Base-by-base conservation (phyloP, 2,329 filamentous ascomycete genomes). In the Fusarium coicis region DNA sequence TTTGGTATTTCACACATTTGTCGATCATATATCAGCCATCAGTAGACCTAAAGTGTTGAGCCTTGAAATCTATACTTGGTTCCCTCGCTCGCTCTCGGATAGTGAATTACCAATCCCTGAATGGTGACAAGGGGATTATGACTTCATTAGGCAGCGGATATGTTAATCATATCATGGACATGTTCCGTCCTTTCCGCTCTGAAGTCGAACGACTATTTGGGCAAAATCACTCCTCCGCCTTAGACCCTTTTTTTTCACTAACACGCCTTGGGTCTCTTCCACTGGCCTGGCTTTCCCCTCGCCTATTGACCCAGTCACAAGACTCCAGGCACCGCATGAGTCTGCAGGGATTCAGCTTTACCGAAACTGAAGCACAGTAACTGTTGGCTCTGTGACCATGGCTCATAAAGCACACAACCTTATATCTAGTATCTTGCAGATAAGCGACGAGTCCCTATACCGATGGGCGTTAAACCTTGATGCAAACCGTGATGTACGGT, bases 391-490 rank as follows among this genome's bases (percentile, higher is more conserved):
- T n/a, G n/a, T 47, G 5, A 10, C 21, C 14, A 10, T 37, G 32
- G 15, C 30, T 7, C 39, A 26, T 30, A 26, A 37, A 40, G 28
- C 30, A 21, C 21, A 30, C 18, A 49, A 18, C 30, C 54, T 36
- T 57, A 18, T 28, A 28, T 16, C 19, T 28, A 21, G 19, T n/a
- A 50, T 57, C 19, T 34, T 36, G 23, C 19, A 42, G 37, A 43
- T 32, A 55, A 43, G 52, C 52, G 37, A 47, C 32, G 23, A n/a
- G 32, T 32, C 19, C n/a, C 18, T 28, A 9, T 43, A 32, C 36
- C 32, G 26, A 46, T 37, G 14, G 28, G 44, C 49, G 66, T 57
- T 67, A 21, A 63, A 67, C 46, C n/a, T 63, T 67, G 55, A 34
- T 37, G 28, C 10, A 36, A 23, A 40, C 28, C 57, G 37, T 10